Base-by-base conservation (phyloP, 2,329 filamentous ascomycete genomes). In the Talaromyces piceae region DNA sequence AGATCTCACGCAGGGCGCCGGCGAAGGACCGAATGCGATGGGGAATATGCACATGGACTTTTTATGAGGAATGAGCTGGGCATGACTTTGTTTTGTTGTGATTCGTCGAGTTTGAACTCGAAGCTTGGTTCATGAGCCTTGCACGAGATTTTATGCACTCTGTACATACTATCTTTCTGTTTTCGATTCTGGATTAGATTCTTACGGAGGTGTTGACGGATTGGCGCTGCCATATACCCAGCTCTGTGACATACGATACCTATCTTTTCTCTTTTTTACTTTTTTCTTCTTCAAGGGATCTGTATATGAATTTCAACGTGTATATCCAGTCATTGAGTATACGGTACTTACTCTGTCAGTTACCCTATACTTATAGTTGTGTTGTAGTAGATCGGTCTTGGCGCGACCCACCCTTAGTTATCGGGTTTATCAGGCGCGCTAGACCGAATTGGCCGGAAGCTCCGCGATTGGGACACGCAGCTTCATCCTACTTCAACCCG, bases 1-100 rank as follows among this genome's bases (percentile, higher is more conserved):
- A 55, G 67, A 68, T 44, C 53, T 69, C 31, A 62, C 65, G 1
- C 56, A 61, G 37, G 41, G 28, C 12, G 41, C 55, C 23, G 47
- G 28, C 8, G 16, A 37, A 3, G 48, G 52, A 13, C 55, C 28
- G 45, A 51, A 49, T 26, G 23, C 37, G 47, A 58, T 54, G 53
- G 59, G 48, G 16, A 59, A 64, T 18, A 41, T 41, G 12, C 47
- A 45, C 8, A 48, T 54, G 39, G 33, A 41, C 20, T 54, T 50
- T 27, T 31, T 54, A 39, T 50, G 28, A 50, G 11, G 27, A 43
- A 13, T 30, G 28, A 7, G 28, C 28, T 30, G 28, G 7, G 28
- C 28, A 7, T 7, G 7, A 13, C 28, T 30, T 30, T 30, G 28
- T 30, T 30, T 30, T 30, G 28, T 13, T 30, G 7, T 30, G 28